Conservation (phyloP, 805 yeast species). For the Spathaspora girioi region DNA sequence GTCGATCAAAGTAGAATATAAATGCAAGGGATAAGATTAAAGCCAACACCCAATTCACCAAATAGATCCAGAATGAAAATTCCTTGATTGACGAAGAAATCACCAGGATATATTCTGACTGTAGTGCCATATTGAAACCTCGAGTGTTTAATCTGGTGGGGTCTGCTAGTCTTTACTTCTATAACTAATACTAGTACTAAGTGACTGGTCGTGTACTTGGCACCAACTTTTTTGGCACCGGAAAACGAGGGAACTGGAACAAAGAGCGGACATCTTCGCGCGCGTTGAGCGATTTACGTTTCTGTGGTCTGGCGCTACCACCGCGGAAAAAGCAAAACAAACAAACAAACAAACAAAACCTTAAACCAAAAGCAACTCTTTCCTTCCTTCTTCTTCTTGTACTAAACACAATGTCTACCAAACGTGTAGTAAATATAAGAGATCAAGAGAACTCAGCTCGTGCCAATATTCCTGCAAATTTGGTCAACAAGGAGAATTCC, state of each 20-base stretch:
- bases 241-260: not conserved
- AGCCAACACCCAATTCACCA: conserved; percentile 77
- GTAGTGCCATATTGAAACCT: conserved; percentile 19
- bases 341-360: not conserved
- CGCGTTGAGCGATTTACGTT: not conserved
- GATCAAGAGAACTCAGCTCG: not conserved
- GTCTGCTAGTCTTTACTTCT: not conserved
- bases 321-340: not conserved
- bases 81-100: conserved; percentile 16
- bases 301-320: not conserved
- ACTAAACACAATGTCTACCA: not conserved
- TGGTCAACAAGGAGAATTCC: conserved; percentile 3
- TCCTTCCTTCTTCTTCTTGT: not conserved
- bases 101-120: conserved; percentile 22
- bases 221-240: not conserved
- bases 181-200: no score
- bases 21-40: conserved; percentile 59
- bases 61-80: conserved; percentile 58
- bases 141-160: no score
- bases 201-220: not conserved
- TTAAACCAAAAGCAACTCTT: not conserved
- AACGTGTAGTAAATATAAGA: not conserved
- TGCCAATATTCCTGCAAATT: not conserved
- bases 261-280: not conserved
- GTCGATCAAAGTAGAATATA: conserved; percentile 73